phyloP scores from a whole-genome alignment of 768 basidiomycete species.

The Tylopilus cervinicoccineus region DNA sequence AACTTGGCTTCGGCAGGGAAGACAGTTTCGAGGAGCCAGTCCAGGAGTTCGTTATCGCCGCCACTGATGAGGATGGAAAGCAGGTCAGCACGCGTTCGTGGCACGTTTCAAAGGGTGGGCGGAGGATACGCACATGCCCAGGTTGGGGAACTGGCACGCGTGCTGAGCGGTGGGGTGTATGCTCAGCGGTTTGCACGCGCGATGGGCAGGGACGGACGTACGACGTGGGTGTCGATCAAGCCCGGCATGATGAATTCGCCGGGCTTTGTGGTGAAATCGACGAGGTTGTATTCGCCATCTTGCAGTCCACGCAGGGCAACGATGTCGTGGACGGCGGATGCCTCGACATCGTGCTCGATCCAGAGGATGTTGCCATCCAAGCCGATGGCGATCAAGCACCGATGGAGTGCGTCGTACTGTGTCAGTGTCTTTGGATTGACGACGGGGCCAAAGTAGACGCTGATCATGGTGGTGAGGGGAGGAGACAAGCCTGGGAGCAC shows the following conservation, averaged over 20 bases:
- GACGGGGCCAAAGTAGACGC: conserved; percentile 55
- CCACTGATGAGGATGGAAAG: conserved; percentile 43
- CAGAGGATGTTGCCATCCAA: conserved; percentile 58
- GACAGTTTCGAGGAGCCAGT: conserved; percentile 79
- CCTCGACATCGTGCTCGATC: conserved; percentile 58
- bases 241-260: conserved; percentile 80
- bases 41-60: conserved; percentile 75
- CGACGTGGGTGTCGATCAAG: conserved; percentile 87
- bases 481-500: not conserved
- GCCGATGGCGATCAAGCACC: conserved; percentile 52
- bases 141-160: conserved; percentile 38
- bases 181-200: not conserved
- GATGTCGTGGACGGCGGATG: conserved; percentile 45
- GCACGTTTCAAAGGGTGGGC: not conserved
- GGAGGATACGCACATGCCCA: conserved; percentile 25
- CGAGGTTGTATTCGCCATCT: conserved; percentile 30
- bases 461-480: conserved; percentile 14
- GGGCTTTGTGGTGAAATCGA: conserved; percentile 32
- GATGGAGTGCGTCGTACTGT: conserved; percentile 43
- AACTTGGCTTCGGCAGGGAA: conserved; percentile 86
- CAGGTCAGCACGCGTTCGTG: not conserved
- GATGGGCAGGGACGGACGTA: conserved; percentile 34
- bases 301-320: conserved; percentile 47
- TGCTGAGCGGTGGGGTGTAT: conserved; percentile 12
- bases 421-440: conserved; percentile 48